Evolutionary conservation across 768 basidiomycete species (phyloP).

Genomic region (Cyclocybe aegerita): DNA sequence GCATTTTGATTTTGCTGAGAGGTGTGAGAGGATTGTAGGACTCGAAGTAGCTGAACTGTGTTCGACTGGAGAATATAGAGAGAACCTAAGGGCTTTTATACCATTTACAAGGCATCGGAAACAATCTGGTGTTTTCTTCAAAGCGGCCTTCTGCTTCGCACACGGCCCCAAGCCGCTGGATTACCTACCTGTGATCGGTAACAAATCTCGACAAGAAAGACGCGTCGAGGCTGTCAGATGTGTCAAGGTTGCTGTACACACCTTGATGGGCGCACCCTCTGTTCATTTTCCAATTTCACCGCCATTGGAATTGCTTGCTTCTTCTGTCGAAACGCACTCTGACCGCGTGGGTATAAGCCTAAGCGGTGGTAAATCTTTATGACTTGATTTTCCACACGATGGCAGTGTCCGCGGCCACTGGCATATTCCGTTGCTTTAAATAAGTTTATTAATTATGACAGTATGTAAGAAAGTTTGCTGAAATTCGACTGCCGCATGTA

Average conservation of each 20-base stretch:
- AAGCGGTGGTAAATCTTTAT: not conserved
- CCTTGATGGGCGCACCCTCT: not conserved
- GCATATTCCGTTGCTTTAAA: too few relatives aligned
- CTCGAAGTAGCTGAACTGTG: conserved; percentile 16
- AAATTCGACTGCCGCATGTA: too few relatives aligned
- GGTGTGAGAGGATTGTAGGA: not conserved
- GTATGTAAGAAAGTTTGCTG: too few relatives aligned
- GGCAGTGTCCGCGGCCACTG: not conserved
- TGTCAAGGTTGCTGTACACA: not conserved
- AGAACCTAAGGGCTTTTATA: conserved; percentile 14
- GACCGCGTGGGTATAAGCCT: not conserved
- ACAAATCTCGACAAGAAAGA: not conserved
- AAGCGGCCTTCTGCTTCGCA: too few relatives aligned
- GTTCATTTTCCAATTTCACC: not conserved
- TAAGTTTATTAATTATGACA: too few relatives aligned
- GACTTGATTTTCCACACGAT: not conserved
- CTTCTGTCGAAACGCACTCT: not conserved
- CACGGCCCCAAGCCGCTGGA: not conserved
- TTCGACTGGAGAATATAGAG: conserved; percentile 16
- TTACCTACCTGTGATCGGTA: not conserved
- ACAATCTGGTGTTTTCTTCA: not conserved
- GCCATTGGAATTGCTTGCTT: not conserved
- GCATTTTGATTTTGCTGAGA: conserved; percentile 20
- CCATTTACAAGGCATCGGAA: not conserved
- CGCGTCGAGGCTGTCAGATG: not conserved